Evolutionary conservation across 176 grass and related monocot species (phyloP), one percentile per base, ranked within the genome.

Genomic region (Cenchrus purpureus): DNA sequence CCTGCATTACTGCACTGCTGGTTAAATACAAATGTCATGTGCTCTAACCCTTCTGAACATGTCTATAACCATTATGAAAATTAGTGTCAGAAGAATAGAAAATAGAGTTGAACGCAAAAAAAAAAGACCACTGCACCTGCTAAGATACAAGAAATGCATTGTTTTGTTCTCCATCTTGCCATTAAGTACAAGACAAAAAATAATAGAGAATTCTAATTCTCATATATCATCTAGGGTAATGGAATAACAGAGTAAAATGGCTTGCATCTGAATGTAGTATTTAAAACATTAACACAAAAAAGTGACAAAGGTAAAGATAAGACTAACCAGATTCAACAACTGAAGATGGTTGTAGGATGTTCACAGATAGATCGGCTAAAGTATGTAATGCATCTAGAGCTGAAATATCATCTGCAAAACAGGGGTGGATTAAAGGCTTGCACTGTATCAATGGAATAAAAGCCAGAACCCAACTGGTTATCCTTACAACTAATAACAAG

Each of bases 311-410:
- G 62, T 67, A 66, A 49, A 61, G 54, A 80, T 52, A 81, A 85
- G 65, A 86, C 90, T 90, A 85, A 99, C 97, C 97, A 65, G 93
- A 95, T 87, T 99, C 93, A 84, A 87, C 84, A 52, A 85, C 74
- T 65, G 89, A 88, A 63, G 87, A 80, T 79, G 97, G 97, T 3
- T 89, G 91, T 81, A 98, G 89, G 82, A 98, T 98, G 86, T 98
- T 98, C 52, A 95, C 90, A 71, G 97, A 94, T 44, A 98, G 72
- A 92, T 99, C 93, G 50, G 97, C 97, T 77, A 99, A 90, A 22
- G 93, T 99, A 83, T 96, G 90, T 69, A 99, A 83, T 45, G 97
- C 97, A 87, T 95, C 93, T 5, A 99, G 83, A 60, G 91, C 91
- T 65, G 79, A 76, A 72, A 68, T 90, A 90, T 96, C 91, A 84